Evolutionary conservation across 176 grass and related monocot species (phyloP), one percentile per base, ranked within the genome.

Genomic region (Carex pumila): DNA sequence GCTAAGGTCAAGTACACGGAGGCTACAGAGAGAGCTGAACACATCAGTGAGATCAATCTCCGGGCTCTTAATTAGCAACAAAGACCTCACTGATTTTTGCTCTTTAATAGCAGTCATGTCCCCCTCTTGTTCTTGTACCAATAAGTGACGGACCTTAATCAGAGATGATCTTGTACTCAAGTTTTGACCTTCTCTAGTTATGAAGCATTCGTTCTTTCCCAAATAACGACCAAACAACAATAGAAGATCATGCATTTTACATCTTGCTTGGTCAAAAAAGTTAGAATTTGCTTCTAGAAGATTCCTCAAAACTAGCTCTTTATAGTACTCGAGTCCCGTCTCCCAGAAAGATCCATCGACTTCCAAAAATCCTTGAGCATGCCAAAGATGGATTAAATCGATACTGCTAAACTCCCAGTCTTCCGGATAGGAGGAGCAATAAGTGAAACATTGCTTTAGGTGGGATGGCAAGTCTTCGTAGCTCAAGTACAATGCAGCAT

Each of bases 201-300:
- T 54, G 43, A 57, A 76, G 8, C 77, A 74, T 67, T 87, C 74
- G 13, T 72, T 82, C 55, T 71, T 89, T 69, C 86, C 80, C 66
- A 92, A 10, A 71, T 78, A 82, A 62, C 84, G 81, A 22, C 86
- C 87, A 47, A 89, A 87, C 22, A 82, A 81, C 31, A 71, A 84
- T n/a, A 92, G 58, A 79, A 91, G 71, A 45, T 88, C 90, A 63
- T 91, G 90, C 90, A 89, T 88, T 18, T 62, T 86, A 54, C 72
- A 87, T 12, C 19, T 45, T 81, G 54, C 78, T 77, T 81, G 76
- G 79, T 85, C 80, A 53, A 83, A 56, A 21, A 43, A 3, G 3
- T 65, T 39, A 15, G 22, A n/a, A 67, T 80, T 82, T 34, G 57
- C 83, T 15, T 84, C 77, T 66, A 91, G 45, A 59, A 91, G 84